phyloP scores from a whole-genome alignment of 768 basidiomycete species.

The Mycena epipterygia region DNA sequence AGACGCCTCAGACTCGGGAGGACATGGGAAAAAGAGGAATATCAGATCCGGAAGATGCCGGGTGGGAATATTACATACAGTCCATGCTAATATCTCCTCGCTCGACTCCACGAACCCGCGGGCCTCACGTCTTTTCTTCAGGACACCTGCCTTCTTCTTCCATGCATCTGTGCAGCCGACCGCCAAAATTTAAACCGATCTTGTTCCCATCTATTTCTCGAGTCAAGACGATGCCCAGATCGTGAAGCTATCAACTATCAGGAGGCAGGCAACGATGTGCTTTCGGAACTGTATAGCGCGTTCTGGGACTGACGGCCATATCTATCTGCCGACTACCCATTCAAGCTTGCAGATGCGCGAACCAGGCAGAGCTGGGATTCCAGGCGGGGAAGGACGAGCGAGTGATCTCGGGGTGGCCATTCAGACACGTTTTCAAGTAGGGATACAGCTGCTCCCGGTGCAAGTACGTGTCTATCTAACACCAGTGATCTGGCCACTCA shows the following conservation, averaged over 20 bases:
- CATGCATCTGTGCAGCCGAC: conserved; percentile 64
- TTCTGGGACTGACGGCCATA: conserved; percentile 86
- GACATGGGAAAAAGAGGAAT: too few relatives aligned
- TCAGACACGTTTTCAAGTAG: conserved; percentile 89
- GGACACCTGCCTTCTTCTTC: conserved; percentile 62
- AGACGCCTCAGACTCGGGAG: too few relatives aligned
- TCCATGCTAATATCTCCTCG: too few relatives aligned
- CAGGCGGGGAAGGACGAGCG: conserved; percentile 71
- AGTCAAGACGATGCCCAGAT: conserved; percentile 87
- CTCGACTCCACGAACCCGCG: not conserved
- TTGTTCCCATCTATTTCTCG: conserved; percentile 80
- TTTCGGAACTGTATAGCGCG: conserved; percentile 84
- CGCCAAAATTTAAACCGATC: conserved; percentile 75
- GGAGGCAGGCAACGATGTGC: conserved; percentile 81
- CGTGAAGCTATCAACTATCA: conserved; percentile 83
- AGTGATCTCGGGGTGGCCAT: conserved; percentile 77
- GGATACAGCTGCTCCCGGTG: conserved; percentile 95
- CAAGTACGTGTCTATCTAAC: conserved; percentile 73
- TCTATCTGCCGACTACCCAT: conserved; percentile 79
- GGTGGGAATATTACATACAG: too few relatives aligned
- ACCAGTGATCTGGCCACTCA: not conserved
- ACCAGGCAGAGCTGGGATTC: conserved; percentile 71
- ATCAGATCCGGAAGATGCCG: too few relatives aligned
- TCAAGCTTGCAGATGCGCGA: conserved; percentile 73
- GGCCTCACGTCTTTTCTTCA: conserved; percentile 52